Evolutionary conservation across 148 eudicot genomes (phyloP), one percentile per base, ranked within the genome.

Genomic region (Persicaria maculosa): DNA sequence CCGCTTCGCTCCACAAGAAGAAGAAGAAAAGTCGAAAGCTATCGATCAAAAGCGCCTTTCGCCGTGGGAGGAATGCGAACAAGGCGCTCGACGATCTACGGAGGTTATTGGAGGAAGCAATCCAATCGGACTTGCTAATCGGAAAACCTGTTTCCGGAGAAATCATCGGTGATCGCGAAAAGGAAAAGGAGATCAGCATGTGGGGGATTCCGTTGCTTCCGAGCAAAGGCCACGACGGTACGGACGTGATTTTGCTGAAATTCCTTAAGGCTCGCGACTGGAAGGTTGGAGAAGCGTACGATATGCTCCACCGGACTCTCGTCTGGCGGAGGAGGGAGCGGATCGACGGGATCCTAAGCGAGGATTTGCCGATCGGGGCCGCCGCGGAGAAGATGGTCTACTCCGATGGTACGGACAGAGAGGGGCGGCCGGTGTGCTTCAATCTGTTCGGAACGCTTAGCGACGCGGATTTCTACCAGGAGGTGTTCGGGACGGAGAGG

Each of bases 121-220:
- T 93, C 55, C 77, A 67, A 9, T 75, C 74, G 7, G 74, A 83
- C 25, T 25, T 58, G 4, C 62, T 88, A 43, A 64, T 78, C 3
- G 79, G 50, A 58, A 48, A 47, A 76, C 57, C 54, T 19, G 7
- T 9, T 48, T 31, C 40, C 40, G 52, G 52, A 48, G 52, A 48
- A 4, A 22, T 17, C n/a, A 10, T 36, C 44, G 67, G 69, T 45
- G 44, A 73, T 1, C 50, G 12, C 4, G 58, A 54, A 9, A 78
- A 85, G 54, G 72, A 87, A 8, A 74, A 19, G 44, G 91, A 85
- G 25, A 80, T 87, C 46, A 78, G 61, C 6, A 76, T 95, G 3
- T 95, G 98, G 98, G 96, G 94, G 7, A 91, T 95, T 45, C 94
- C 97, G 43, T 77, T 95, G 4, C 84, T 88, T 75, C 93, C 93